Evolutionary conservation across 768 basidiomycete species (phyloP).

Genomic region (Russula olivacea): DNA sequence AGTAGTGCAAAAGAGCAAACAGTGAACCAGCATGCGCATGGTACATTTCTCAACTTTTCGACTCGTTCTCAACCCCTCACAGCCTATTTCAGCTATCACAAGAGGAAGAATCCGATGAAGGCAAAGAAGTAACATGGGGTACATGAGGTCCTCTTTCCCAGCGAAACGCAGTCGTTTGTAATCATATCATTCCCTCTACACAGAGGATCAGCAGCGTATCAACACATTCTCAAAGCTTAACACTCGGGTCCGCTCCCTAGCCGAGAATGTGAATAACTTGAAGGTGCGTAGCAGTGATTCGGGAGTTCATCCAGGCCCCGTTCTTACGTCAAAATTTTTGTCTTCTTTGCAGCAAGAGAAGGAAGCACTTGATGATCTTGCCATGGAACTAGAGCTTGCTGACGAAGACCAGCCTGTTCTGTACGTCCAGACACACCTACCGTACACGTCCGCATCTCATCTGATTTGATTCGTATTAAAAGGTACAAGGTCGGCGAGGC

Average conservation of each 20-base stretch:
- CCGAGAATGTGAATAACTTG: constrained; percentile 64
- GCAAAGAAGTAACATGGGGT: constrained; percentile 84
- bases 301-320: background rate
- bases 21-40: constrained; percentile 46
- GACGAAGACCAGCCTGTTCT: constrained; percentile 79
- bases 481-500: constrained; percentile 90
- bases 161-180: background rate
- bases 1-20: background rate
- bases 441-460: constrained; percentile 6
- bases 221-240: constrained; percentile 91
- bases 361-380: constrained; percentile 86
- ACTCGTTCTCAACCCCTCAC: background rate
- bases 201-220: constrained; percentile 82
- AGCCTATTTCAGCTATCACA: constrained; percentile 51
- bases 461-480: background rate
- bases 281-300: constrained; percentile 48
- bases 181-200: background rate
- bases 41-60: constrained; percentile 31
- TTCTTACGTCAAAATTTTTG: background rate
- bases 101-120: constrained; percentile 70
- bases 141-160: constrained; percentile 25
- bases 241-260: constrained; percentile 62
- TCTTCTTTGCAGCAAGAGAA: constrained; percentile 69
- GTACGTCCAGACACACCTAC: constrained; percentile 39
- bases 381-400: constrained; percentile 80